Evolutionary conservation across 1,139 yeast genomes (phyloP), one percentile per base, ranked within the genome.

Genomic region (Protomyces pachydermus): DNA sequence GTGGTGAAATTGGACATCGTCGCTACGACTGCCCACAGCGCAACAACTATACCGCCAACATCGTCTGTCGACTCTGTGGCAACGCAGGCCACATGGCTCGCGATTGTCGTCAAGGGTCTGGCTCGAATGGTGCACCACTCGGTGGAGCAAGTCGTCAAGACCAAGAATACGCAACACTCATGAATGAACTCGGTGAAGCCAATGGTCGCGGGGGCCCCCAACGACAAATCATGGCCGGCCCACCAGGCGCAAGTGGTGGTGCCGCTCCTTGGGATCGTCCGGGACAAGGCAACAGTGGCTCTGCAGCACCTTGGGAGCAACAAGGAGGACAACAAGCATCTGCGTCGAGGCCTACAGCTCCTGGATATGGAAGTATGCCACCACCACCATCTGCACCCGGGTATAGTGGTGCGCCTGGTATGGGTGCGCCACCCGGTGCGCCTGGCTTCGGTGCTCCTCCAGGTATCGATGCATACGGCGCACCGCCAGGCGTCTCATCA

Each of bases 31-130:
- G 91, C 72, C 87, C 89, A 3, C 77, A 78, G 68, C 78, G 77
- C 71, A 80, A 76, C 71, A 81, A 79, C 70, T 78, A 82, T 72
- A 80, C 86, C 25, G 80, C 85, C 9, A 80, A 78, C 62, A 79
- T 91, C 56, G 82, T 86, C 23, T 93, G 98, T 76, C 80, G 84
- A 52, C 79, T 80, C 25, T 93, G 98, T 80, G 95, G 95, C 2
- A 82, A 82, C 62, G 79, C 82, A 35, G 98, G 98, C 0, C 98
- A 93, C 76, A 84, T 86, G 70, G 91, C 96, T 0, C 80, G 91
- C 66, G 98, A 93, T 76, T 93, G 98, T 80, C 84, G 81, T 67
- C 76, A 77, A 65, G 68, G 70, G 4, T 46, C 63, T 9, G 70
- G 67, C 34, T 65, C 64, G 60, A 68, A 48, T 61, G 67, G 63